These are phyloP conservation scores for Vararia minispora DNA, from an alignment of 768 basidiomycete species.

Conservation along the genomic window DNA sequence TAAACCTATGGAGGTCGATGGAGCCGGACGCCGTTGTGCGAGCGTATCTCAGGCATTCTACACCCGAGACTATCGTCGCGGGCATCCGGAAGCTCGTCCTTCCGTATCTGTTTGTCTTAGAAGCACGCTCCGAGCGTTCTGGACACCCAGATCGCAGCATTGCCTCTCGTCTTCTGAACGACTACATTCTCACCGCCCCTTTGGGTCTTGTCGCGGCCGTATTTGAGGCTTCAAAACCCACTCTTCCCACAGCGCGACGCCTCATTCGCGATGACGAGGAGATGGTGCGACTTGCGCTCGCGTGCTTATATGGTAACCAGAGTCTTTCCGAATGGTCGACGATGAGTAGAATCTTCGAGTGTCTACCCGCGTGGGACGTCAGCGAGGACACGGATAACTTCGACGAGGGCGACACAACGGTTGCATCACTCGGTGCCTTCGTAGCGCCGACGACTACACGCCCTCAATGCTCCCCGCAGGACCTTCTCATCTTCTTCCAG, in stretches of 20 bases:
- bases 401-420: conserved; percentile 74
- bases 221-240: conserved; percentile 90
- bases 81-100: conserved; percentile 73
- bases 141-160: conserved; percentile 59
- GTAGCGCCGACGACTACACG: conserved; percentile 62
- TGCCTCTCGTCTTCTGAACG: conserved; percentile 54
- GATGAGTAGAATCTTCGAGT: conserved; percentile 93
- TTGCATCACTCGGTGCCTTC: conserved; percentile 69
- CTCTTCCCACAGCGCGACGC: conserved; percentile 55
- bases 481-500: conserved; percentile 73
- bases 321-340: conserved; percentile 61
- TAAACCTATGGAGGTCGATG: conserved; percentile 63
- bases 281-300: conserved; percentile 76
- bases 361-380: conserved; percentile 84
- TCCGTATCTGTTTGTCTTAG: conserved; percentile 90
- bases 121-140: conserved; percentile 74
- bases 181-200: conserved; percentile 59
- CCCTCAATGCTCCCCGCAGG: conserved; percentile 45
- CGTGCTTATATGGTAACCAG: conserved; percentile 78
- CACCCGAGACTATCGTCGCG: conserved; percentile 46
- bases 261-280: conserved; percentile 76
- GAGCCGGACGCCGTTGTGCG: conserved; percentile 50
- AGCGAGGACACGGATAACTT: conserved; percentile 48
- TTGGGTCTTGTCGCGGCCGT: conserved; percentile 61
- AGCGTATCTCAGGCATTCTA: conserved; percentile 70